These are phyloP conservation scores for Triticum urartu DNA, from an alignment of 176 grass and related monocot species.

Conservation along the genomic window DNA sequence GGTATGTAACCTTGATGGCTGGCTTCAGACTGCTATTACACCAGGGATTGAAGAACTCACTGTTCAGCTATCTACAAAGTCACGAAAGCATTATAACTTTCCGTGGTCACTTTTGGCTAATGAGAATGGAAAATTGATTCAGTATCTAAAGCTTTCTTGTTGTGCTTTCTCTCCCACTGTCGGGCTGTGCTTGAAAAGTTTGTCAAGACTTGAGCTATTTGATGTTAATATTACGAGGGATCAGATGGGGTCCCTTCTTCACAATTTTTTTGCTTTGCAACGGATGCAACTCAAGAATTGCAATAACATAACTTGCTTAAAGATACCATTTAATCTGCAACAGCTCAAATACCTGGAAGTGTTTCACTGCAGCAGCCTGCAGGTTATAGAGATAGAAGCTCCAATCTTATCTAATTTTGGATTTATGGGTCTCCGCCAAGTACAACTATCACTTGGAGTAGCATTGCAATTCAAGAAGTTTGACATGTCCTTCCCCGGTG, in stretches of 20 bases:
- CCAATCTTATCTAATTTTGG: neutral
- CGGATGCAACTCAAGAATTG: neutral
- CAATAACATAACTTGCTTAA: neutral
- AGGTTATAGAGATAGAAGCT: slow-evolving; percentile 5
- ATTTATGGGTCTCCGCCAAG: neutral
- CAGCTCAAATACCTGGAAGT: neutral
- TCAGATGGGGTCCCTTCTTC: neutral
- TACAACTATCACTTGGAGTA: neutral
- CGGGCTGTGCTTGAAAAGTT: neutral
- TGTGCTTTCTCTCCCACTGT: neutral
- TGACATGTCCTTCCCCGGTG: neutral
- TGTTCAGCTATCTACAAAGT: neutral
- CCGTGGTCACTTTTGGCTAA: slow-evolving; percentile 22
- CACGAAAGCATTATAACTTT: neutral
- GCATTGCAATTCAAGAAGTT: neutral
- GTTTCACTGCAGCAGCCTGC: neutral
- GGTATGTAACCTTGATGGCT: neutral
- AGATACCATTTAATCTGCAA: neutral
- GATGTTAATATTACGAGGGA: neutral
- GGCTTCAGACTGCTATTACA: slow-evolving; percentile 16
- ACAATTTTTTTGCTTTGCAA: neutral
- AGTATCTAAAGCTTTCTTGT: neutral
- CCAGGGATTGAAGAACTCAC: slow-evolving; percentile 7
- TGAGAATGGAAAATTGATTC: neutral
- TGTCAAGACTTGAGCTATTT: neutral